Evolutionary conservation across 176 grass and related monocot genomes (phyloP), one percentile per base, ranked within the genome.

Genomic region (Themeda triandra): DNA sequence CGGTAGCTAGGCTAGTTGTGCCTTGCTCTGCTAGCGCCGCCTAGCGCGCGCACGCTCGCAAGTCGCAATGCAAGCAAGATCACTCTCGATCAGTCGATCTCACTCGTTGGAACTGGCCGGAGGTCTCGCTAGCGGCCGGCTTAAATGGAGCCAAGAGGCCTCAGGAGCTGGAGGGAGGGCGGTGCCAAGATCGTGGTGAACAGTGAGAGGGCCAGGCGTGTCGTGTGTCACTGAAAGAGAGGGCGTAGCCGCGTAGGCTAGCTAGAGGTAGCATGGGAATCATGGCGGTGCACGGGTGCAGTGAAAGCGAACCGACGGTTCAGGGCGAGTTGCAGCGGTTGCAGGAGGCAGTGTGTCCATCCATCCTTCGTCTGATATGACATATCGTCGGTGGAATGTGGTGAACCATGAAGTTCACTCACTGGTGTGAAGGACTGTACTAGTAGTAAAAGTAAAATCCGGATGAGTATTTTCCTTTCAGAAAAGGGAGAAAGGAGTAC

Each of bases 301-400:
- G 82, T 39, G 21, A 85, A 85, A 80, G 45, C 24, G 76, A 84
- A 67, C 73, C 28, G 36, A 60, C 58, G 58, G 59, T 67, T 84
- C 81, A 27, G 75, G 46, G 59, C 8, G 9, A 10, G 44, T 15
- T 15, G 86, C 66, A 72, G 86, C 75, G 35, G 19, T 3, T 15
- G 69, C 69, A 71, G 35, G 39, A 8, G 19, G 56, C 3, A 27
- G 40, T 8, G 77, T 31, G 79, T 31, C 27, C 76, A 46, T 6
- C 27, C 56, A 60, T 27, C 14, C 24, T 27, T 18, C 71, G 7
- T 36, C 27, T 80, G 78, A 89, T 63, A 40, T 76, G 87, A 89
- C 87, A 4, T 4, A 30, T 49, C 71, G 13, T 70, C 62, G 33
- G 37, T 28, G 30, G 4, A 83, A 83, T 58, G 17, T 23, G 6